A percentile compares a stretch with the other conserved stretches of the same genome.
phyloP scores from a whole-genome alignment of 2,329 filamentous ascomycete species.

The Thelonectria discophora region DNA sequence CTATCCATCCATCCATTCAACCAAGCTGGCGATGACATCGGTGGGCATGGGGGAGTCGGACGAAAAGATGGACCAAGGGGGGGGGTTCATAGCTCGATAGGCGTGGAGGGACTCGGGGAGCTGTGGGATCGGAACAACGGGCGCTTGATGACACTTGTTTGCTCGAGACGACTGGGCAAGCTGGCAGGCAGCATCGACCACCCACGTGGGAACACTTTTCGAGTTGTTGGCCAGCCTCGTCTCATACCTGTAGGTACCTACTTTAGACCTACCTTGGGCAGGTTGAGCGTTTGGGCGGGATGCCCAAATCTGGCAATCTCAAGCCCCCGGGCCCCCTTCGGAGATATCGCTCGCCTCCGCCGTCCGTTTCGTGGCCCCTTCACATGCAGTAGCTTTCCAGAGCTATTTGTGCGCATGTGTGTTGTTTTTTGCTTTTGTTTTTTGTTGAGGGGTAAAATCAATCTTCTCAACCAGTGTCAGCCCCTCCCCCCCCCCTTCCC shows the following conservation, averaged over 20 bases:
- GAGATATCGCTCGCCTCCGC: neutral
- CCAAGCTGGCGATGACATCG: neutral
- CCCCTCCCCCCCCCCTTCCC: neutral
- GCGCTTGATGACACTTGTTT: no score
- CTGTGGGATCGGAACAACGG: no score
- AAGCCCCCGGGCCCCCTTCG: neutral
- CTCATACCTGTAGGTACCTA: no score
- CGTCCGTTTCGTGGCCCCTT: no score
- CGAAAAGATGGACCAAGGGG: neutral
- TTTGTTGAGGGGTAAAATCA: conserved; percentile 13
- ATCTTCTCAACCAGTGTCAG: neutral
- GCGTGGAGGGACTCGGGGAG: no score
- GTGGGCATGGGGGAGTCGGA: neutral
- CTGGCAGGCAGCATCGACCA: no score
- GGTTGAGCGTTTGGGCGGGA: neutral
- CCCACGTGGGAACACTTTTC: no score
- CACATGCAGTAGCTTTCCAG: neutral
- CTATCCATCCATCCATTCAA: no score
- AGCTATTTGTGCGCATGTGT: neutral
- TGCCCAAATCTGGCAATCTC: conserved; percentile 9
- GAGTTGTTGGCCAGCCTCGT: no score
- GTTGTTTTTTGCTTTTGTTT: neutral
- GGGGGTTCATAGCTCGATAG: no score
- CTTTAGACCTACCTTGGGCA: neutral
- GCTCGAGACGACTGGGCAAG: no score